Evolutionary conservation across 768 basidiomycete genomes (phyloP), one percentile per base, ranked within the genome.

Genomic region (Mycena belliarum): DNA sequence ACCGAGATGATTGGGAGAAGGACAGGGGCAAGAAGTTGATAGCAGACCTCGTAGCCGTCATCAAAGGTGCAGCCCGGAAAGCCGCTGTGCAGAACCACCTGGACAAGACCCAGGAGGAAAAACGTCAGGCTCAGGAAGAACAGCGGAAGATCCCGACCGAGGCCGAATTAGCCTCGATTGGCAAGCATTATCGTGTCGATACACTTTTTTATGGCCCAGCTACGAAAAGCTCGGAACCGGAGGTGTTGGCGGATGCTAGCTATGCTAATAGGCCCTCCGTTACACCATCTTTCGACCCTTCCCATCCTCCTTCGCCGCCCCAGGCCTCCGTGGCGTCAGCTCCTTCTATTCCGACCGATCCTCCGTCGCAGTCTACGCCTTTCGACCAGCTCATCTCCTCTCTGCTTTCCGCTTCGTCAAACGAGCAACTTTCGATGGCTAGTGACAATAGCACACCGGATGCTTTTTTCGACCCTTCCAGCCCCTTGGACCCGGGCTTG

Each of bases 21-120:
- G 80, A 87, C 33, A 81, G 89, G 26, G 80, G 82, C 6, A 83
- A 82, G 59, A 82, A 82, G 63, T 73, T 92, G 32, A 75, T 89
- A 16, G 72, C 77, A 3, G 84, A 91, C 65, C 74, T 91, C 32
- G 73, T 86, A 16, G 73, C 74, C 21, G 71, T 90, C 12, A 79
- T 90, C 55, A 85, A 85, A 64, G 72, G 69, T 48, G 88, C 88
- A 6, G 77, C 82, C 16, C 75, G 75, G 54, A 88, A 83, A 66
- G 88, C 87, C 32, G 82, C 86, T 2, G 73, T 82, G 37, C 82
- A 79, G 66, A 81, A 79, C 12, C 79, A 78, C 60, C 40, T 79
- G 40, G 69, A 71, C 45, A 60, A 71, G 29, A n/a, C n/a, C n/a
- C n/a, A n/a, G n/a, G n/a, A n/a, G n/a, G n/a, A n/a, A n/a, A n/a